Conservation (phyloP, 108 stramenopile genomes). For the Cyclotella atomus region DNA sequence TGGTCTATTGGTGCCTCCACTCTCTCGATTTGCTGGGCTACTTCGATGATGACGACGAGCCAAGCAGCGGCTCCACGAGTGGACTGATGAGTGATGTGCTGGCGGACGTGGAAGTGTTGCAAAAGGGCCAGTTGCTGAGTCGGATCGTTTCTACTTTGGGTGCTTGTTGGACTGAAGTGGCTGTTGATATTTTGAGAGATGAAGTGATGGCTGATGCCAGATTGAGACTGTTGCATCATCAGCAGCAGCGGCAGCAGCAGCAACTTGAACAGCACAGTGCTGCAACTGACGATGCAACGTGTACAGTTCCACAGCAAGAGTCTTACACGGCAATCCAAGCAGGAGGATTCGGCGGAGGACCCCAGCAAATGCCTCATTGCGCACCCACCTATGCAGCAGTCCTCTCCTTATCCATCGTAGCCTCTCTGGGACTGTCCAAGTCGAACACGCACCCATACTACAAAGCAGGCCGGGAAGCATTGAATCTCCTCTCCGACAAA, state of each 20-base stretch:
- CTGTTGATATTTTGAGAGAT: constrained; percentile 6
- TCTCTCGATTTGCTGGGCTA: constrained; percentile 85
- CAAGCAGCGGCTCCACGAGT: background rate
- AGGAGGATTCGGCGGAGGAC: constrained; percentile 97
- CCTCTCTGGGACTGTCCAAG: constrained; percentile 23
- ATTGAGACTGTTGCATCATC: constrained; percentile 1
- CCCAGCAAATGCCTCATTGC: constrained; percentile 90
- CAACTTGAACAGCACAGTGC: background rate
- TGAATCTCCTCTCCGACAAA: constrained; percentile 39
- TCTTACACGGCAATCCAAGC: constrained; percentile 24
- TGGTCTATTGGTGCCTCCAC: constrained; percentile 84
- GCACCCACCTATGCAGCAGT: constrained; percentile 97
- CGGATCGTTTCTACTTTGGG: constrained; percentile 69
- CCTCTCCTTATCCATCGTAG: constrained; percentile 70
- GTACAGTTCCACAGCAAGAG: no score
- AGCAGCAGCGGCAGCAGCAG: constrained; percentile 4
- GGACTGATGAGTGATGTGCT: constrained; percentile 1
- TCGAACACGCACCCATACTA: constrained; percentile 1
- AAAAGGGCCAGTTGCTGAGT: constrained; percentile 43
- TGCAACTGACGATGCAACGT: background rate
- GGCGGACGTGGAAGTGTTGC: constrained; percentile 15
- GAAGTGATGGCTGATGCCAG: constrained; percentile 32
- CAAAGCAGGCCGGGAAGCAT: constrained; percentile 34
- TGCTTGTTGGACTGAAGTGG: constrained; percentile 54
- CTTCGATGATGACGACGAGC: constrained; percentile 45